Conservation (phyloP, 208 protist genomes). For the Acanthamoeba divionensis region DNA sequence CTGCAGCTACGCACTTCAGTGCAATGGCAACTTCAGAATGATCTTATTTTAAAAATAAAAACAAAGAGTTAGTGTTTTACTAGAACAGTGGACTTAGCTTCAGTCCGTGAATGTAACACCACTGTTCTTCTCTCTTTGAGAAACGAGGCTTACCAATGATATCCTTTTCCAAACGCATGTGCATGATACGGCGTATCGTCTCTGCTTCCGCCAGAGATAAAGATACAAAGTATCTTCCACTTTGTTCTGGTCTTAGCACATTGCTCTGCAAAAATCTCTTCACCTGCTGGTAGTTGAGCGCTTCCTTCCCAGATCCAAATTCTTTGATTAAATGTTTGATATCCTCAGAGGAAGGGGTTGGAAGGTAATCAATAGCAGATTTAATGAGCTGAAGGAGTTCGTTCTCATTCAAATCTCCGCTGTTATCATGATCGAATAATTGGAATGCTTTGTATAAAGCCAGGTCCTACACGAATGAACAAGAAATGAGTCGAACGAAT, state of each 20-base stretch:
- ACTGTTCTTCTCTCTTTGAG: too few species aligned
- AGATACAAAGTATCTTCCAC: slow-evolving; percentile 66
- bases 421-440: slow-evolving; percentile 34
- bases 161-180: slow-evolving; percentile 57
- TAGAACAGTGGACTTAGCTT: too few species aligned
- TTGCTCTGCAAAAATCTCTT: background rate
- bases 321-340: background rate
- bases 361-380: slow-evolving; percentile 2
- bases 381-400: slow-evolving; percentile 4
- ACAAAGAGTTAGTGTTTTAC: too few species aligned
- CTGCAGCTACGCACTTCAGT: too few species aligned
- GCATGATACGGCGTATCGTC: slow-evolving; percentile 77
- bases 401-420: background rate
- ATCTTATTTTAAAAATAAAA: too few species aligned
- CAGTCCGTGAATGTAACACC: too few species aligned
- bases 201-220: slow-evolving; percentile 78
- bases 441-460: background rate
- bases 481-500: too few species aligned
- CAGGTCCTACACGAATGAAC: too few species aligned
- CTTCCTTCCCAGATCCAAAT: background rate
- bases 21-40: too few species aligned
- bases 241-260: background rate
- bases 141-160: too few species aligned
- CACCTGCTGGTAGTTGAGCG: background rate
- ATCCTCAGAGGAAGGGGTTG: background rate